phyloP scores from a whole-genome alignment of 495 filamentous ascomycete species.

The Aspergillus bertholletiae region DNA sequence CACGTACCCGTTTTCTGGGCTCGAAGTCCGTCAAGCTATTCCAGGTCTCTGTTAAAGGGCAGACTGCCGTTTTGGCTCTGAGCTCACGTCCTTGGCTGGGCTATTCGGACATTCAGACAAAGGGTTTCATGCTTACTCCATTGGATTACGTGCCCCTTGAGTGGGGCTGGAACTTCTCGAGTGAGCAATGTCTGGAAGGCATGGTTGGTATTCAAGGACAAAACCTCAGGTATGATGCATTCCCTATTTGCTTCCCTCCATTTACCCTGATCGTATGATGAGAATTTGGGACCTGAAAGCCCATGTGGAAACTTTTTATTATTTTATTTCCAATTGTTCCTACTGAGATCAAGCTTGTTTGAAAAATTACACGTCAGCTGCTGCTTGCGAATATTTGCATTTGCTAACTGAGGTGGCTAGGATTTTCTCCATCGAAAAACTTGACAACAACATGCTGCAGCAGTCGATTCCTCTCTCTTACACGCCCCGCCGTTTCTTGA shows the following conservation, averaged over 20 bases:
- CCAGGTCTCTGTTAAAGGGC: constrained; percentile 76
- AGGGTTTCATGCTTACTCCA: constrained; percentile 86
- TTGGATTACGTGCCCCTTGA: constrained; percentile 84
- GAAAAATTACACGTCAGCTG: constrained; percentile 1
- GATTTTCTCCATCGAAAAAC: constrained; percentile 85
- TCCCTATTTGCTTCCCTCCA: constrained; percentile 9
- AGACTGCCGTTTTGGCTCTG: constrained; percentile 83
- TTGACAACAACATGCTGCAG: constrained; percentile 82
- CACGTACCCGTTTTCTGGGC: constrained; percentile 88
- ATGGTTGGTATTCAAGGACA: constrained; percentile 94
- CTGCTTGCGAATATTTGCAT: neutral
- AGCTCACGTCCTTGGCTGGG: constrained; percentile 91
- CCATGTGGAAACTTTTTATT: constrained; percentile 52
- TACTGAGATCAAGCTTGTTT: constrained; percentile 55
- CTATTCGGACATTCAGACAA: constrained; percentile 79
- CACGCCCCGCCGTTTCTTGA: constrained; percentile 81
- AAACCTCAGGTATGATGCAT: constrained; percentile 73
- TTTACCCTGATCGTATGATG: constrained; percentile 58
- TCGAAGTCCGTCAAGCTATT: constrained; percentile 85
- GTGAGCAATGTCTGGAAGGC: constrained; percentile 86
- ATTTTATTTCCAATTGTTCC: constrained; percentile 68
- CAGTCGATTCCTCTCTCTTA: constrained; percentile 86
- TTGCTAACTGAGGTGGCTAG: constrained; percentile 45
- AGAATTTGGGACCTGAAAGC: constrained; percentile 49
- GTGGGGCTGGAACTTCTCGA: constrained; percentile 94